Percentiles rank a stretch among this genome's conserved stretches.
Evolutionary conservation across 202 grass and related monocot species (phyloP).

Genomic region (Saccharum hybrid): DNA sequence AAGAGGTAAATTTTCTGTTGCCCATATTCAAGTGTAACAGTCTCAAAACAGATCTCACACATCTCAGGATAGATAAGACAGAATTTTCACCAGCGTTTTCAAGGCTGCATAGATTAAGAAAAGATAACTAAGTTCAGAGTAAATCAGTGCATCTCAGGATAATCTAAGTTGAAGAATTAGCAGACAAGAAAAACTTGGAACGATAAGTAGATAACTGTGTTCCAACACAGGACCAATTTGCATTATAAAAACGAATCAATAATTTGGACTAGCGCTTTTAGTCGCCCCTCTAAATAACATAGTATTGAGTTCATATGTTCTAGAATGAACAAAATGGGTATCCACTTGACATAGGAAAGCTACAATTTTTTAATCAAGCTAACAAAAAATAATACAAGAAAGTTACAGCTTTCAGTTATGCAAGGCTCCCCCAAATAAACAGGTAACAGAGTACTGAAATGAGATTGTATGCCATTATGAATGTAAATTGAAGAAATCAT

Average conservation of each 20-base stretch:
- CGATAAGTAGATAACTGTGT: constrained; percentile 1
- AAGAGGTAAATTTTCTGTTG: constrained; percentile 29
- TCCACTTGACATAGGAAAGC: constrained; percentile 27
- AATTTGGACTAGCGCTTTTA: background rate
- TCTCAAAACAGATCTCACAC: constrained; percentile 75
- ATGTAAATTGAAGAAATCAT: constrained; percentile 26
- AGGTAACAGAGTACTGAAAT: constrained; percentile 7
- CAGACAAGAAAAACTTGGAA: constrained; percentile 24
- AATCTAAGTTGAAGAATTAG: constrained; percentile 29
- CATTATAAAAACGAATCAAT: constrained; percentile 19
- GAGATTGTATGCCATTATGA: background rate
- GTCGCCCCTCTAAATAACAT: background rate
- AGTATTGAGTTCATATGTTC: constrained; percentile 18
- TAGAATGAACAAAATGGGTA: constrained; percentile 28
- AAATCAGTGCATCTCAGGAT: background rate
- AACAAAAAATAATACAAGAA: constrained; percentile 30
- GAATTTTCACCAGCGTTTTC: constrained; percentile 91
- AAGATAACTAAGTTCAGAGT: constrained; percentile 19
- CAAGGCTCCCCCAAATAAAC: constrained; percentile 22
- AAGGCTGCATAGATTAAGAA: constrained; percentile 63
- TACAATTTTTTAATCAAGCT: constrained; percentile 14
- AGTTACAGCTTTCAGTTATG: constrained; percentile 4
- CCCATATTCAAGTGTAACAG: constrained; percentile 52
- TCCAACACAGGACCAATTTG: constrained; percentile 25
- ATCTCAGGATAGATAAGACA: constrained; percentile 77